Conservation (phyloP, 1,284 basidiomycete genomes). For the Apiotrichum porosum region DNA sequence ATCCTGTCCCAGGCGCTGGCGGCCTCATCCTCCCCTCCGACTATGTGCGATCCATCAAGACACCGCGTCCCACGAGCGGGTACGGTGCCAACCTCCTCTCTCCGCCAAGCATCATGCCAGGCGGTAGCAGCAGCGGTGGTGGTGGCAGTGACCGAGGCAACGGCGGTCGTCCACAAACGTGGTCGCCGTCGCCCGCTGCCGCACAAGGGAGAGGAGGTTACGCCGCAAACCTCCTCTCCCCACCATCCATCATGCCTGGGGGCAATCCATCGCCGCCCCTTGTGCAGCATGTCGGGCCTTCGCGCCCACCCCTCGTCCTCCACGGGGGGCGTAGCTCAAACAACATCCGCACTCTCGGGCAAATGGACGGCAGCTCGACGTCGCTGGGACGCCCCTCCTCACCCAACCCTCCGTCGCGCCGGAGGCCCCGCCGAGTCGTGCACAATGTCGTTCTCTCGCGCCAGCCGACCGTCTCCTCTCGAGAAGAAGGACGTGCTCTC, state of each 20-base stretch:
- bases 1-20: background rate
- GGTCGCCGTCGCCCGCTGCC: background rate
- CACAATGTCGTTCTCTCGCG: slow-evolving; percentile 7
- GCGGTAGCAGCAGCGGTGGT: slow-evolving; percentile 19
- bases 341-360: too few relatives aligned
- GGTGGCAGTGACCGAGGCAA: background rate
- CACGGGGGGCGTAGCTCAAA: background rate
- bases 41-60: slow-evolving; percentile 7
- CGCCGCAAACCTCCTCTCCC: slow-evolving; percentile 33
- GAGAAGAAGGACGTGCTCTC: slow-evolving; percentile 38
- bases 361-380: too few relatives aligned
- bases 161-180: too few relatives aligned
- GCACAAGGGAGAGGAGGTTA: slow-evolving; percentile 14
- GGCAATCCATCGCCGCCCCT: slow-evolving; percentile 11
- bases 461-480: slow-evolving; percentile 26
- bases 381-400: background rate
- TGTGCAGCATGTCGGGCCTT: too few relatives aligned
- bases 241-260: slow-evolving; percentile 38
- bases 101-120: slow-evolving; percentile 33
- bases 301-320: background rate
- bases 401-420: background rate
- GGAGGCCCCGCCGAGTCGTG: slow-evolving; percentile 3
- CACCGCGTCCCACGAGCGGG: background rate
- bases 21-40: slow-evolving; percentile 27
- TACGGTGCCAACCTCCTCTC: slow-evolving; percentile 28